A percentile compares a stretch with the other conserved stretches of the same genome.
These are phyloP conservation scores for Nicotiana tabacum DNA, from an alignment of 257 asterid species.

Conservation along the genomic window DNA sequence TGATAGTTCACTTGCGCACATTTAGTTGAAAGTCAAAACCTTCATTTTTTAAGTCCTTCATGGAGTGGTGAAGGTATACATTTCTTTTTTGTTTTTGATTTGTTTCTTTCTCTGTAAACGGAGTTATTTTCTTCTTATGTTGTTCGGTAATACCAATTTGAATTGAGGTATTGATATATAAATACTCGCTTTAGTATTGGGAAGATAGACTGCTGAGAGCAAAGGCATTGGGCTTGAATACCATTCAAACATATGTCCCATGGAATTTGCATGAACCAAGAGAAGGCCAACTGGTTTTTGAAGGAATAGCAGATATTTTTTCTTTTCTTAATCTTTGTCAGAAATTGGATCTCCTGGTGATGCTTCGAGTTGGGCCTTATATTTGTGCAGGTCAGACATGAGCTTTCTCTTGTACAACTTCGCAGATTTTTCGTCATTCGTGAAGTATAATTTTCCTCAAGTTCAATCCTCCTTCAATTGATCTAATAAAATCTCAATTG, in stretches of 20 bases:
- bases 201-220: slow-evolving; percentile 91
- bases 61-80: not conserved
- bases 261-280: slow-evolving; percentile 96
- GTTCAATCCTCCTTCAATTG: not conserved
- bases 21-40: not conserved
- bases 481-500: not conserved
- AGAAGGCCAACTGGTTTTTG: slow-evolving; percentile 57
- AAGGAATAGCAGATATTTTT: slow-evolving; percentile 73
- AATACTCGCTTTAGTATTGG: slow-evolving; percentile 62
- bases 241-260: slow-evolving; percentile 89
- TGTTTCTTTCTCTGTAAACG: not conserved
- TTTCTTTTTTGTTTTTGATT: not conserved
- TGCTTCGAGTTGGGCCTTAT: slow-evolving; percentile 96
- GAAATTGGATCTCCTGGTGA: slow-evolving; percentile 75
- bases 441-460: not conserved
- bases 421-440: not conserved
- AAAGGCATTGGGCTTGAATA: slow-evolving; percentile 92
- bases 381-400: slow-evolving; percentile 83
- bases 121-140: not conserved
- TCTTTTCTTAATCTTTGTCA: slow-evolving; percentile 80
- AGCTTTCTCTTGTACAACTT: not conserved
- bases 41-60: not conserved
- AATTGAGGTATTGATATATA: slow-evolving; percentile 10
- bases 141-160: slow-evolving; percentile 6
- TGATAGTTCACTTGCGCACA: not conserved